A percentile compares a stretch with the other conserved stretches of the same genome.
Conservation (phyloP, 768 basidiomycete species). For the Serpula lacrymans region DNA sequence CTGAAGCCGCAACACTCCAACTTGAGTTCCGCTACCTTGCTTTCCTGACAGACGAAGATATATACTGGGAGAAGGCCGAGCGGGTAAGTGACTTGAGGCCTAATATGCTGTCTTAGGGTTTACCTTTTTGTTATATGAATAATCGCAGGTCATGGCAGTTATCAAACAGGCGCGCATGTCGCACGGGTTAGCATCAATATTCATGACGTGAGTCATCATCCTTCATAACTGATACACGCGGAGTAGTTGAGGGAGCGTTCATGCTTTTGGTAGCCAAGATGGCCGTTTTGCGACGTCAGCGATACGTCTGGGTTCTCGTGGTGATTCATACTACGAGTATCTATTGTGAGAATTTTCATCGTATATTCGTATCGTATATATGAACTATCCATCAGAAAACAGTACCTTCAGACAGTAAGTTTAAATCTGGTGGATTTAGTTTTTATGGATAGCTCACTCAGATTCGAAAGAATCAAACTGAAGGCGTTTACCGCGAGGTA, state of each 20-base stretch:
- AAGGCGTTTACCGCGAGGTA: slow-evolving; percentile 74
- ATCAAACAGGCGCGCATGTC: slow-evolving; percentile 60
- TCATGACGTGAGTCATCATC: slow-evolving; percentile 58
- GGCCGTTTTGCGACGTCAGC: slow-evolving; percentile 62
- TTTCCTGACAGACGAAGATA: slow-evolving; percentile 67
- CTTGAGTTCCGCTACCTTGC: slow-evolving; percentile 90
- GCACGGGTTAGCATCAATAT: slow-evolving; percentile 81
- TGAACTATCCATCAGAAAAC: slow-evolving; percentile 47
- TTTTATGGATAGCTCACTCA: not conserved
- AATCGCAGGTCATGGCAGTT: slow-evolving; percentile 58
- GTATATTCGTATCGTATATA: not conserved
- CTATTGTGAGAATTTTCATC: slow-evolving; percentile 52
- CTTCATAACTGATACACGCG: not conserved
- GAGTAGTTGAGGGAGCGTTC: no score
- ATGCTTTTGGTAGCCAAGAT: slow-evolving; percentile 39
- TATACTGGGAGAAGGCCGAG: slow-evolving; percentile 82
- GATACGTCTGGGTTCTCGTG: slow-evolving; percentile 87
- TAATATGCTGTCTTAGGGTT: no score
- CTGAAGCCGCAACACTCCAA: slow-evolving; percentile 87
- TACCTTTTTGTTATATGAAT: not conserved
- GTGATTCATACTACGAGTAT: slow-evolving; percentile 94
- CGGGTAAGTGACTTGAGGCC: slow-evolving; percentile 41
- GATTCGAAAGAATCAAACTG: no score
- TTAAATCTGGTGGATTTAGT: slow-evolving; percentile 5
- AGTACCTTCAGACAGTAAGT: slow-evolving; percentile 77